Base-by-base conservation (phyloP, 495 filamentous ascomycete genomes). In the Xylaria grammica region DNA sequence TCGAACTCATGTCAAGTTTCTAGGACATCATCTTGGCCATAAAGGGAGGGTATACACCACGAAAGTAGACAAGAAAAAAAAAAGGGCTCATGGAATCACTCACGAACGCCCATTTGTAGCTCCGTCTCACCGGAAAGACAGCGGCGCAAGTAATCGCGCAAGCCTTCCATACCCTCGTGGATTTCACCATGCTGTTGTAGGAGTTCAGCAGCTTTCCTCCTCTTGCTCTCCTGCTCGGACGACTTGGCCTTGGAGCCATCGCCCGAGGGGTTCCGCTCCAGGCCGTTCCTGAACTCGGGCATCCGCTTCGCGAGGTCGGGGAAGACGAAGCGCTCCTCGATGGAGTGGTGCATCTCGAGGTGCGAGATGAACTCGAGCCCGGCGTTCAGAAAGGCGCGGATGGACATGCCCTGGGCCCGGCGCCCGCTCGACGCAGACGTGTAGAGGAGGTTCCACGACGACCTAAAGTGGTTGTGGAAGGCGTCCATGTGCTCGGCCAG, bases 261-360 rank as follows among this genome's bases (percentile, higher is more conserved):
- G 40, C 15, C 40, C 5, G 27, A 5, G 27, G 17, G 55, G 6
- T 40, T 48, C n/a, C 53, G 42, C 24, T 62, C 46, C 19, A 29
- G 22, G 40, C 61, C 65, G 7, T 68, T 40, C 22, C 74, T 77
- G 71, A 97, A 97, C 54, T 89, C 88, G 8, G 94, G 91, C 93
- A 97, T 97, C 66, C 85, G 87, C 50, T 75, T 77, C 24, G 89
- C 92, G 11, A 97, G 82, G 3, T 89, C 63, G 17, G 93, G 93
- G 74, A 95, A 95, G 42, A 97, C 81, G 69, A 93, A 87, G 24
- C 81, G 79, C 73, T 97, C 94, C 75, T 97, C 93, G 67, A 97
- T 94, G 38, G 72, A 77, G 77, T 97, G 93, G 81, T 97, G 93
- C 59, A 87, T 77, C 34, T 86, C 82, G 2, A 97, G 85, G 58